Evolutionary conservation across 768 basidiomycete genomes (phyloP), one percentile per base, ranked within the genome.

Genomic region (Boletus speciosus): DNA sequence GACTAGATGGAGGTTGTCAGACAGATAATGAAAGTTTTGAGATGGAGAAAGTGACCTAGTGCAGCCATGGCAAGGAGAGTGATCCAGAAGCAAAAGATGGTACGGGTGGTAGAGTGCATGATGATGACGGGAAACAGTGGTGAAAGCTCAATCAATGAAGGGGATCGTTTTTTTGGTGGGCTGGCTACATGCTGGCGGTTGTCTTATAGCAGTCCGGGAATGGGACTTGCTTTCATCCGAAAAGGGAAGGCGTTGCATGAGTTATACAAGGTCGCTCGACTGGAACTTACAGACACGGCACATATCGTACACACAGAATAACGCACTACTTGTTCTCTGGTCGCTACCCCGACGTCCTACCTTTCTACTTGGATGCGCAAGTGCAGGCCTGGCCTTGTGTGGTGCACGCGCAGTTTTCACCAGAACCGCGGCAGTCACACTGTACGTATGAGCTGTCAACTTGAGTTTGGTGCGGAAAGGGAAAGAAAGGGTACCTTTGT

Each of bases 391-490:
- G 27, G 32, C 53, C 55, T 35, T 52, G 40, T n/a, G 37, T 35
- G 10, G 65, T 55, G 32, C 67, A 68, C 21, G 1, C 27, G 42
- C 66, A 69, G 19, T 52, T 49, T 0, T 46, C 40, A 2, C 61
- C 61, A 5, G 57, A 53, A 6, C 64, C 66, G n/a, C 51, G 41
- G 19, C 66, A 68, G 3, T 55, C 59, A 36, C 66, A 67, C 66
- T 67, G 43, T 16, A 3, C 27, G 11, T 5, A 32, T 19, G 27
- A 14, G 8, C 1, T 19, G 23, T 56, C 38, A 48, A 3, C 16
- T n/a, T 34, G 32, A 27, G 19, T 40, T 12, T 11, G 10, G 7
- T 14, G 14, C 11, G 10, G 12, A 27, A 10, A 16, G 25, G 5
- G 10, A n/a, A 15, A 11, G 4, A 21, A 16, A 14, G 3, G 4